phyloP scores from a whole-genome alignment of 805 yeast genomes.

The Candida pseudofarinosa region DNA sequence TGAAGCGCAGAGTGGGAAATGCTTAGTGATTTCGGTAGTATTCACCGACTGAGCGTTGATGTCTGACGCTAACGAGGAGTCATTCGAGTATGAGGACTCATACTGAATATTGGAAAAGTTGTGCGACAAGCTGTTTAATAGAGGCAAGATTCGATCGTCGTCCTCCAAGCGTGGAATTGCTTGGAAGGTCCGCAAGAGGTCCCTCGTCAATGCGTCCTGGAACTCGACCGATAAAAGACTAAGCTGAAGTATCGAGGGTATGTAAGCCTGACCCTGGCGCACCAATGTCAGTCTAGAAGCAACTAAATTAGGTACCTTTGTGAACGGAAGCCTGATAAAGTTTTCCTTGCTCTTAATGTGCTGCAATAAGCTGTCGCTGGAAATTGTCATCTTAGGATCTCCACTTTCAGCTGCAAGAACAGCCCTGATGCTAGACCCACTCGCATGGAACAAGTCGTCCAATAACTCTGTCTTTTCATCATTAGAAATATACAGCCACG shows the following conservation, averaged over 20 bases:
- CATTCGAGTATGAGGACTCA: conserved; percentile 46
- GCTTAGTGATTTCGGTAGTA: conserved; percentile 48
- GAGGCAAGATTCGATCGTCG: conserved; percentile 84
- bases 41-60: conserved; percentile 63
- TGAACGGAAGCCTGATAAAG: conserved; percentile 84
- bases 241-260: conserved; percentile 78
- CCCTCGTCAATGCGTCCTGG: conserved; percentile 44
- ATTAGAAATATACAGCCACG: conserved; percentile 64
- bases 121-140: conserved; percentile 70
- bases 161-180: conserved; percentile 83
- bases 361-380: conserved; percentile 49
- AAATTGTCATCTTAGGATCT: conserved; percentile 23
- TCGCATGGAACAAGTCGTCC: conserved; percentile 51
- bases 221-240: conserved; percentile 69
- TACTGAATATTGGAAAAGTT: conserved; percentile 45
- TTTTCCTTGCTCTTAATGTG: conserved; percentile 52
- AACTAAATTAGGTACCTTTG: conserved; percentile 73
- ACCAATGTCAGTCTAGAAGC: conserved; percentile 68
- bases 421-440: conserved; percentile 40
- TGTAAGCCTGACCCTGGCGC: conserved; percentile 69
- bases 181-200: conserved; percentile 66
- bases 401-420: conserved; percentile 31
- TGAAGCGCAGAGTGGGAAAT: conserved; percentile 80
- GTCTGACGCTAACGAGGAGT: conserved; percentile 28
- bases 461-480: conserved; percentile 55